Conservation (phyloP, 345 rosid species). For the Atalantia buxifolia region DNA sequence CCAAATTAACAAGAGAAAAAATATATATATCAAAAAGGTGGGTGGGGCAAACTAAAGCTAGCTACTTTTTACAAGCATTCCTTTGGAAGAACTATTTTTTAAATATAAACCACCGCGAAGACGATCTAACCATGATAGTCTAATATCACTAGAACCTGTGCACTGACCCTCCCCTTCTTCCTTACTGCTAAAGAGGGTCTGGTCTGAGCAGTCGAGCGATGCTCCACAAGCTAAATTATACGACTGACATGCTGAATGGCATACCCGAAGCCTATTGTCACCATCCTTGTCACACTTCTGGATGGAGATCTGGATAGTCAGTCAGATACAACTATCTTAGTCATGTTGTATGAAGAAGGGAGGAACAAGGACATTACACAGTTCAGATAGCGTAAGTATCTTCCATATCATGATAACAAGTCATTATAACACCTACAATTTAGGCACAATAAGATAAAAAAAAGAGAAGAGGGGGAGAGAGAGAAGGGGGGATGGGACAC, state of each 20-base stretch:
- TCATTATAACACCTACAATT: background rate
- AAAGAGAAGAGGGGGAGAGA: background rate
- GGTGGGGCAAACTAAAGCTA: conserved; percentile 12
- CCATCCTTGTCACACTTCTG: conserved; percentile 93
- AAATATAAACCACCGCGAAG: conserved; percentile 43
- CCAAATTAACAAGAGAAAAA: background rate
- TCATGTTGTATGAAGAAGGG: background rate
- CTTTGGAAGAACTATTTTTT: conserved; percentile 23
- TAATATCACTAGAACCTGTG: conserved; percentile 73
- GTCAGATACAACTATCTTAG: background rate
- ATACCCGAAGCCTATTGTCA: conserved; percentile 90
- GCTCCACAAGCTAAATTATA: conserved; percentile 95
- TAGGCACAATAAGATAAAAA: background rate
- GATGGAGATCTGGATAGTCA: conserved; percentile 75
- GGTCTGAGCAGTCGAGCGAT: conserved; percentile 92
- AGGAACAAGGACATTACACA: background rate
- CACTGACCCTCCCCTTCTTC: conserved; percentile 82
- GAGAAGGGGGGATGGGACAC: conserved; percentile 3
- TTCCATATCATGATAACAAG: too few species aligned
- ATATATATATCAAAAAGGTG: too few species aligned
- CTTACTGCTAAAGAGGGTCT: conserved; percentile 84
- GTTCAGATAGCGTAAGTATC: background rate
- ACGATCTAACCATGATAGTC: conserved; percentile 46
- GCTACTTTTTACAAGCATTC: conserved; percentile 35
- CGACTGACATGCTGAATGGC: conserved; percentile 90